Conservation (phyloP, 306 rosid genomes). For the Mimosa pudica region DNA sequence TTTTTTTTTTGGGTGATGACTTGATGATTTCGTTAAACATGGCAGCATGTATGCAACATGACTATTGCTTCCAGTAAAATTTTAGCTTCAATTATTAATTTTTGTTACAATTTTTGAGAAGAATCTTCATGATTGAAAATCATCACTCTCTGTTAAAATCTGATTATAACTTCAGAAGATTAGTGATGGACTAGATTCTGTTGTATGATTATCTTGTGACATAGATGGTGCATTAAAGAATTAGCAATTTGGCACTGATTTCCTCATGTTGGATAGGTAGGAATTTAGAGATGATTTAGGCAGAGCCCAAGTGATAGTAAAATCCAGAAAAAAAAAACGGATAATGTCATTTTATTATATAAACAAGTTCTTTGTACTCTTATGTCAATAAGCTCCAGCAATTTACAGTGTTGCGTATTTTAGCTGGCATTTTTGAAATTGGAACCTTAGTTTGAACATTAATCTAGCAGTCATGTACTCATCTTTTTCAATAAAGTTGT, state of each 20-base stretch:
- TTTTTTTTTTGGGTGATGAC: slow-evolving; percentile 9
- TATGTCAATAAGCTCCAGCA: slow-evolving; percentile 4
- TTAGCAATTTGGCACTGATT: neutral
- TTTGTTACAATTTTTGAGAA: slow-evolving; percentile 8
- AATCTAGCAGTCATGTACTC: neutral
- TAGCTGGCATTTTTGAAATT: slow-evolving; percentile 11
- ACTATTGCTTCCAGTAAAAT: neutral
- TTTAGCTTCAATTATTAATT: neutral
- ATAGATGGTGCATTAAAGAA: neutral
- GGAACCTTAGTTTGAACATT: neutral
- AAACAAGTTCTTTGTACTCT: slow-evolving; percentile 10
- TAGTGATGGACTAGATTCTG: slow-evolving; percentile 6
- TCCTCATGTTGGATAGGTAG: neutral
- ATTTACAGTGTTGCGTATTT: neutral
- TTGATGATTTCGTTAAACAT: slow-evolving; percentile 6
- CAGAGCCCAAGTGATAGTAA: neutral
- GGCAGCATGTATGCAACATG: slow-evolving; percentile 10
- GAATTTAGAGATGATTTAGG: neutral
- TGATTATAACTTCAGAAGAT: neutral
- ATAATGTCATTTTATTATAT: neutral
- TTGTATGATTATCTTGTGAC: slow-evolving; percentile 14
- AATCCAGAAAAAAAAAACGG: neutral
- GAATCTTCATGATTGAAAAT: neutral
- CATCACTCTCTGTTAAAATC: neutral
- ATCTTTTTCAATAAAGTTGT: slow-evolving; percentile 5